A percentile compares a stretch with the other conserved stretches of the same genome.
phyloP scores from a whole-genome alignment of 768 basidiomycete genomes.

The Lentinus brumalis region DNA sequence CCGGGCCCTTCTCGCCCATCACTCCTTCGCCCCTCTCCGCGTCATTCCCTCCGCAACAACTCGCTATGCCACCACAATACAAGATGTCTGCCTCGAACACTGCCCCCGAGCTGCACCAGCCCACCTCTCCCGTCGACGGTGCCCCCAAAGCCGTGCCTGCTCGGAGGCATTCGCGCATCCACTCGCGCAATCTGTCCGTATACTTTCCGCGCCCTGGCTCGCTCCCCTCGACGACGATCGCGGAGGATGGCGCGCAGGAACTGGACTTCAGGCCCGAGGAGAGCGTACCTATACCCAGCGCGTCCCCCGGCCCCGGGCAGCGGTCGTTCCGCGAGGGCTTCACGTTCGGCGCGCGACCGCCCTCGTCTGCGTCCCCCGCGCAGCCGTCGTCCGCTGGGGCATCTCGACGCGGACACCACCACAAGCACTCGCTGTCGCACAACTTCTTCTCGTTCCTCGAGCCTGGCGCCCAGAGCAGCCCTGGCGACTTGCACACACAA shows the following conservation, averaged over 20 bases:
- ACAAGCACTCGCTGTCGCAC: slow-evolving; percentile 92
- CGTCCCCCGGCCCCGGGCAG: slow-evolving; percentile 38
- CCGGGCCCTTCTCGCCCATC: slow-evolving; percentile 50
- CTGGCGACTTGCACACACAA: slow-evolving; percentile 51
- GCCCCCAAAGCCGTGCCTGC: slow-evolving; percentile 20
- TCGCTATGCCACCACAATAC: slow-evolving; percentile 3
- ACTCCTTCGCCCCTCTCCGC: slow-evolving; percentile 54
- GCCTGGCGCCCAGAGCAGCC: slow-evolving; percentile 47
- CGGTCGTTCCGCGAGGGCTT: slow-evolving; percentile 55
- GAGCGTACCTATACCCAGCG: slow-evolving; percentile 48
- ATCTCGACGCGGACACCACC: slow-evolving; percentile 76
- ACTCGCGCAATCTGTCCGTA: slow-evolving; percentile 89
- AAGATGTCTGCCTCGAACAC: slow-evolving; percentile 22
- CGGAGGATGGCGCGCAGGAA: slow-evolving; percentile 67
- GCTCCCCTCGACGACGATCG: slow-evolving; percentile 57
- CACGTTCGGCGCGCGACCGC: slow-evolving; percentile 63
- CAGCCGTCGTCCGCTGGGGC: slow-evolving; percentile 32
- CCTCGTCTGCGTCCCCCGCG: slow-evolving; percentile 35
- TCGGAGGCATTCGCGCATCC: slow-evolving; percentile 67
- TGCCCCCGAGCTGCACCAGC: slow-evolving; percentile 17
- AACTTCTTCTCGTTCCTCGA: slow-evolving; percentile 96
- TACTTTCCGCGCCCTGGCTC: slow-evolving; percentile 87
- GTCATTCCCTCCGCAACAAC: slow-evolving; percentile 37
- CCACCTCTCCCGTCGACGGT: slow-evolving; percentile 9
- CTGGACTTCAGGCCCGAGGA: slow-evolving; percentile 29